Base-by-base conservation (phyloP, 2,329 filamentous ascomycete genomes). In the Aspergillus hortae region DNA sequence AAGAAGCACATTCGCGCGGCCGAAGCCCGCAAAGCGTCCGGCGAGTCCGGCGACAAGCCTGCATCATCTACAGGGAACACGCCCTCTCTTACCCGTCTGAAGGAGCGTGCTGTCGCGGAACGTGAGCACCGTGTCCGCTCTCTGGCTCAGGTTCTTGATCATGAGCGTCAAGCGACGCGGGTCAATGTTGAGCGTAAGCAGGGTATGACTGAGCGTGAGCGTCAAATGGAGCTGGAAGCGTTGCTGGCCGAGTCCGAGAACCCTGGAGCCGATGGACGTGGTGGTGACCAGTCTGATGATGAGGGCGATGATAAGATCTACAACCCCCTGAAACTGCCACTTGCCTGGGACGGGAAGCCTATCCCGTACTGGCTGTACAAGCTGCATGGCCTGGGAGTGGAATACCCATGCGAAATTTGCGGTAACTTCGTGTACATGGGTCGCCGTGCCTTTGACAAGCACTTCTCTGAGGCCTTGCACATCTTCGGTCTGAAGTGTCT, bases 391-490 rank as follows among this genome's bases (percentile, higher is more conserved):
- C 77, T 99, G 23, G 94, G 94, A 7, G 91, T 96, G 11, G 94
- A 99, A 63, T 96, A 96, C 61, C 81, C 88, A 0, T 99, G 94
- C 77, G 92, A 99, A 69, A 90, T 99, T 51, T 99, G 94, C 67
- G 94, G 94, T 51, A 97, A 97, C 72, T 96, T 91, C 66, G 91
- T 96, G n/a, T 97, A 97, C 76, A 96, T 96, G 88, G 94, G 94
- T 14, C 83, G 94, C 21, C 84, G 94, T 46, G 92, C 92, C 1
- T 99, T 96, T 63, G 94, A 99, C 69, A 99, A 99, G 78, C 94
- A 99, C 71, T 99, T 99, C 75, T 95, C 92, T 61, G 94, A 99
- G 71, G 86, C 89, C 7, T 80, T 91, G 48, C 94, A 99, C 67
- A 88, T 97, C 45, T 94, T 96, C 67, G 94, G 94, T 1, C 76